These are phyloP conservation scores for Musa acuminata DNA, from an alignment of 176 grass and related monocot genomes.

Conservation along the genomic window DNA sequence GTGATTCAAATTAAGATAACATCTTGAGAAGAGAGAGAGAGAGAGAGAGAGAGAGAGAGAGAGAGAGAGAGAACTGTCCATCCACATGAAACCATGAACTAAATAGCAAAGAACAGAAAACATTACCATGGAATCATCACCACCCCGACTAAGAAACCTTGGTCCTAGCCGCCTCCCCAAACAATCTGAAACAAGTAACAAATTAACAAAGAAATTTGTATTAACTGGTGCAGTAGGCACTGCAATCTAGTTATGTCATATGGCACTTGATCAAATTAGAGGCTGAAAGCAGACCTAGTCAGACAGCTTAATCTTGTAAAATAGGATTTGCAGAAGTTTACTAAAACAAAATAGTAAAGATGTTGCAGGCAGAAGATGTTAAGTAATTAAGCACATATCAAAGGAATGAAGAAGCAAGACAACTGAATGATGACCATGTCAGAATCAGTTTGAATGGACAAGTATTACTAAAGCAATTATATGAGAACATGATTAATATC, in stretches of 20 bases:
- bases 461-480: no score
- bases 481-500: no score
- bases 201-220: not conserved
- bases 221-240: not conserved
- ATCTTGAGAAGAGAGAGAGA: not conserved
- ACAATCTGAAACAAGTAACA: not conserved
- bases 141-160: constrained; percentile 2
- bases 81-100: not conserved
- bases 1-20: constrained; percentile 19
- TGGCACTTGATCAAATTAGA: not conserved
- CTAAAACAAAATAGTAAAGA: no score
- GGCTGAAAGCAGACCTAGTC: not conserved
- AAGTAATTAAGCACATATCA: no score
- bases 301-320: not conserved
- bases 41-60: not conserved
- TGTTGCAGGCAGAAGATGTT: no score
- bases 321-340: not conserved
- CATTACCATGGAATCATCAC: constrained; percentile 3
- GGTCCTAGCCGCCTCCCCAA: constrained; percentile 10
- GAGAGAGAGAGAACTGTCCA: not conserved
- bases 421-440: no score
- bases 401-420: no score
- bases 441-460: no score
- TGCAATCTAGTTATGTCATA: not conserved
- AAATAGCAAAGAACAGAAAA: constrained; percentile 12